Evolutionary conservation across 345 rosid genomes (phyloP).

Genomic region (Melastoma malabathricum): DNA sequence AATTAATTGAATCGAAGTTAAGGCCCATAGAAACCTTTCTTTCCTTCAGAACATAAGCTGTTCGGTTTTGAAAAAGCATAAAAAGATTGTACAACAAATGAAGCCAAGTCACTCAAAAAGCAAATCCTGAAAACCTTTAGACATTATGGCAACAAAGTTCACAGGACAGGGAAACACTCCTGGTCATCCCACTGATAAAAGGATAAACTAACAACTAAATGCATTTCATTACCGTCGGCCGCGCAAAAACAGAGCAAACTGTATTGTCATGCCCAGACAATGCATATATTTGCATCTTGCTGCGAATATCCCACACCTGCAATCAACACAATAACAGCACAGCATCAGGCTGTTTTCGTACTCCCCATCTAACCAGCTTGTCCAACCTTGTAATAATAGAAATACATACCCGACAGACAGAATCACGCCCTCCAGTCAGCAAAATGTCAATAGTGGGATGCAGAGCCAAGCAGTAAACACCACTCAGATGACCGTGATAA

Average conservation of each 20-base stretch:
- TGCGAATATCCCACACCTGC: conserved; percentile 98
- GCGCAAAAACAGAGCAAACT: conserved; percentile 90
- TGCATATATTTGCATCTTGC: conserved; percentile 92
- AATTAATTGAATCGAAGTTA: too few species aligned
- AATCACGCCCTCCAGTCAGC: conserved; percentile 97
- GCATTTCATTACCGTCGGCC: conserved; percentile 55
- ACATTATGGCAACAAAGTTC: too few species aligned
- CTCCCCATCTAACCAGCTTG: too few species aligned
- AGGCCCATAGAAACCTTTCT: too few species aligned
- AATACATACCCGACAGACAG: conserved; percentile 82
- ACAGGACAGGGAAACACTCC: too few species aligned
- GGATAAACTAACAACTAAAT: background rate
- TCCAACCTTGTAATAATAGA: background rate
- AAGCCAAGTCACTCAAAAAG: too few species aligned
- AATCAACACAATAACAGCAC: background rate
- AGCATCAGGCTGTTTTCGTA: background rate
- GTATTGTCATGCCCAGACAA: conserved; percentile 92
- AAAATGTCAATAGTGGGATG: conserved; percentile 86
- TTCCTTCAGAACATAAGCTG: too few species aligned
- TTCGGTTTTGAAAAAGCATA: too few species aligned
- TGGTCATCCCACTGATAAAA: background rate
- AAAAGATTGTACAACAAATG: too few species aligned
- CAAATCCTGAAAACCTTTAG: too few species aligned
- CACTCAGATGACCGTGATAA: conserved; percentile 96
- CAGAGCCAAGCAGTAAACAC: conserved; percentile 95